Base-by-base conservation (phyloP, 306 rosid species). In the Carpinus viminea region DNA sequence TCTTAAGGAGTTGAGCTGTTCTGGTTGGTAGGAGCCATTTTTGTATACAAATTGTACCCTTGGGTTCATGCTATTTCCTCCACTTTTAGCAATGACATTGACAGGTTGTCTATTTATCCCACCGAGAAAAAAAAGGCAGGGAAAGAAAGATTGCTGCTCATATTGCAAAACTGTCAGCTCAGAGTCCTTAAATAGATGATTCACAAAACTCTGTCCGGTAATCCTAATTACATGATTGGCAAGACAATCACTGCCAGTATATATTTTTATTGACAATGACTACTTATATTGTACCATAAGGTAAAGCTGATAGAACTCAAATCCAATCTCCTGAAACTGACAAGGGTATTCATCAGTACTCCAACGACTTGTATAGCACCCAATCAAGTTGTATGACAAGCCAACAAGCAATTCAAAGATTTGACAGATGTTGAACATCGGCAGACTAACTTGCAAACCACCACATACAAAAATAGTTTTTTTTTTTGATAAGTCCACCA, bases 391-490 rank as follows among this genome's bases (percentile, higher is more conserved):
- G 24, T 38, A 68, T 20, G 41, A 68, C 72, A 66, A 66, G 17
- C 28, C 21, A 66, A 68, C 26, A 41, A 68, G 26, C 28, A 68
- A 41, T 38, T 41, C 51, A 41, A 12, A 68, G 4, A 68, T 36
- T 5, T 17, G 18, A 38, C 51, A 68, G 31, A 68, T 8, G 41
- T 17, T 59, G 46, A 68, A 38, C 51, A 38, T 18, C 16, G n/a
- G 72, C 8, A 68, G 26, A 68, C 78, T 54, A 64, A 73, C n/a
- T 68, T 73, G 55, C 61, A 79, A 21, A 36, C 54, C 76, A 66
- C 43, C 10, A 59, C 80, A 61, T 34, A 47, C 20, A 59, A 48
- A 41, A 76, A 77, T 70, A 51, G 61, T 74, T 43, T n/a, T n/a
- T n/a, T n/a, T n/a, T n/a, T n/a, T n/a, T n/a, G n/a, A n/a, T n/a